Evolutionary conservation across 106 monocot genomes (phyloP).

Genomic region (Platanthera zijinensis): DNA sequence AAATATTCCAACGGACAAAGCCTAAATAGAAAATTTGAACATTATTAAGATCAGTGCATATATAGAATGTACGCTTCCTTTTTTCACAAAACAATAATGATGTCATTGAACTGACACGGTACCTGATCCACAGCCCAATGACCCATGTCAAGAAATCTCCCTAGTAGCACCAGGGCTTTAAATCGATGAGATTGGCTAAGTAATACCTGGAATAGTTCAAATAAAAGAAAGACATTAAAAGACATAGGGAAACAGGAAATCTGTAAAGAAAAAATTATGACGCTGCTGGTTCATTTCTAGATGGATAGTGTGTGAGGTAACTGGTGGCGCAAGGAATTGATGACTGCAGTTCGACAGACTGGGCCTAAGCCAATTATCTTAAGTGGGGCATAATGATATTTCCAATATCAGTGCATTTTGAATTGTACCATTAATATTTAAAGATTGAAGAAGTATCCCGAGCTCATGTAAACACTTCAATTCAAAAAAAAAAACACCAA

Average conservation of each 20-base stretch:
- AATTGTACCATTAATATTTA: not conserved
- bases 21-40: slow-evolving; percentile 34
- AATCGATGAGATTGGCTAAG: slow-evolving; percentile 95
- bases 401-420: no score
- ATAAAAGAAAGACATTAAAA: not conserved
- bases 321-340: not conserved
- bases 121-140: slow-evolving; percentile 97
- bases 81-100: not conserved
- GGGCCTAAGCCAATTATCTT: not conserved
- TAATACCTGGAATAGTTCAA: slow-evolving; percentile 53
- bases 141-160: slow-evolving; percentile 99
- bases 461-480: not conserved
- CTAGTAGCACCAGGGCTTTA: slow-evolving; percentile 84
- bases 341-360: not conserved
- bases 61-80: not conserved
- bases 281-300: not conserved
- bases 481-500: no score
- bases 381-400: not conserved
- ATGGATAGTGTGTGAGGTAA: not conserved
- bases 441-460: not conserved
- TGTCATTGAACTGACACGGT: not conserved
- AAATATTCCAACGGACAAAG: slow-evolving; percentile 92
- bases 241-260: not conserved
- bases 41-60: not conserved
- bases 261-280: not conserved